A percentile compares a stretch with the other conserved stretches of the same genome.
phyloP scores from a whole-genome alignment of 192 early-diverging fungal genomes.

The Coemansia sp. region DNA sequence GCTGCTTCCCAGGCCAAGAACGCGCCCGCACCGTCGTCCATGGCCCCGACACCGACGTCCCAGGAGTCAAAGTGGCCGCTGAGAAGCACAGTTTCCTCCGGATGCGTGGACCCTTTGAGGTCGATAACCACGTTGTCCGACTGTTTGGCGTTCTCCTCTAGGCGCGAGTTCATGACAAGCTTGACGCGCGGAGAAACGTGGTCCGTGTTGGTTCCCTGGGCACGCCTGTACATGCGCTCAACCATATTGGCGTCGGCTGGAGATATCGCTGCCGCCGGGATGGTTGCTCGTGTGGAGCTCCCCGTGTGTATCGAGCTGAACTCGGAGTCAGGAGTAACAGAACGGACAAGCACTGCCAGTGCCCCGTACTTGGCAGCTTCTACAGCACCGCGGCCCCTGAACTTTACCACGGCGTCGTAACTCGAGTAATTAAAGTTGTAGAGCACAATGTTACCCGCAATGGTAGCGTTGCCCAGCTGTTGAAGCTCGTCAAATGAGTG shows the following conservation, averaged over 20 bases:
- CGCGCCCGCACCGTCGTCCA: constrained; percentile 60
- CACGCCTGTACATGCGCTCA: constrained; percentile 50
- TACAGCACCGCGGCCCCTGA: constrained; percentile 29
- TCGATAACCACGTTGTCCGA: constrained; percentile 60
- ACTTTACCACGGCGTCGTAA: constrained; percentile 18
- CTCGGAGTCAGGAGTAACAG: constrained; percentile 49
- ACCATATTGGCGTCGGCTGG: constrained; percentile 56
- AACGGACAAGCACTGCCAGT: constrained; percentile 53
- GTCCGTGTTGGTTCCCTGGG: constrained; percentile 20
- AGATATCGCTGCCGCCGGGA: constrained; percentile 58
- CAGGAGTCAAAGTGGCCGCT: constrained; percentile 60
- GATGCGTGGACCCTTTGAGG: constrained; percentile 47
- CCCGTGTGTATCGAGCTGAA: constrained; percentile 58
- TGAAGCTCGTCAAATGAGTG: constrained; percentile 54
- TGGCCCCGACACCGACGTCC: constrained; percentile 57
- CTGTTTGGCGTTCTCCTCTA: constrained; percentile 31
- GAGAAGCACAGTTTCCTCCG: constrained; percentile 55
- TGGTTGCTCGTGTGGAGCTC: constrained; percentile 41
- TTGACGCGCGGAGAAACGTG: constrained; percentile 49
- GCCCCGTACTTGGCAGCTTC: constrained; percentile 54
- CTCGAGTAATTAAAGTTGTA: constrained; percentile 49
- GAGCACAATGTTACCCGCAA: constrained; percentile 55
- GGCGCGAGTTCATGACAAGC: constrained; percentile 50
- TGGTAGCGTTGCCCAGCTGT: constrained; percentile 24
- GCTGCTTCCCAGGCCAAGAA: constrained; percentile 55